Evolutionary conservation across 805 yeast species (phyloP).

Genomic region (Suhomyces sp.): DNA sequence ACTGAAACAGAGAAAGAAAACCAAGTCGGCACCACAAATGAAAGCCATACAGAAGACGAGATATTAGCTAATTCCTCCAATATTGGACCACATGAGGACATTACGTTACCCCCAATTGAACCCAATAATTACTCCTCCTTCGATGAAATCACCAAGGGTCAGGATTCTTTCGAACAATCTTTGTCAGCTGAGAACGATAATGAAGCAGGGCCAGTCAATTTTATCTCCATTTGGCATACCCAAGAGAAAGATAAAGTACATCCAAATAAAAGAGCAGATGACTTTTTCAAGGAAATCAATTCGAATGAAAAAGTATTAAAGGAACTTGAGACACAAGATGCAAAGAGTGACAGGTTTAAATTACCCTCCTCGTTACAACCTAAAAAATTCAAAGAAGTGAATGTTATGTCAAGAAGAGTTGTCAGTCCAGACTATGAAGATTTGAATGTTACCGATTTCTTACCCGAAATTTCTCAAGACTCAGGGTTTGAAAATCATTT

Average conservation of each 20-base stretch:
- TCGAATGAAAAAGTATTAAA: constrained; percentile 6
- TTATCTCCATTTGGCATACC: constrained; percentile 43
- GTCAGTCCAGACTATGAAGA: constrained; percentile 46
- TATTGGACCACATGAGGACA: constrained; percentile 33
- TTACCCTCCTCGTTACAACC: constrained; percentile 29
- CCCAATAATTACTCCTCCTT: constrained; percentile 40
- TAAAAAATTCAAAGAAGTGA: constrained; percentile 39
- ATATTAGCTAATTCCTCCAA: constrained; percentile 46
- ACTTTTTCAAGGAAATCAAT: constrained; percentile 10
- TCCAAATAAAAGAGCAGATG: constrained; percentile 10
- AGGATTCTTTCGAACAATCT: constrained; percentile 35
- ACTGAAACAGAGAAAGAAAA: no score
- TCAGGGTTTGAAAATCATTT: constrained; percentile 50
- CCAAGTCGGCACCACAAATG: no score
- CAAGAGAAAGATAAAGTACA: constrained; percentile 27
- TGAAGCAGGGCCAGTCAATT: constrained; percentile 27
- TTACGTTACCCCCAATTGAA: constrained; percentile 42
- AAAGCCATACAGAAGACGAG: constrained; percentile 9
- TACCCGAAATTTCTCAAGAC: constrained; percentile 49
- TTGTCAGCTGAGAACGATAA: constrained; percentile 43
- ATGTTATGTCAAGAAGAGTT: constrained; percentile 41
- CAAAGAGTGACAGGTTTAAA: constrained; percentile 6
- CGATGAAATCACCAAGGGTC: constrained; percentile 36
- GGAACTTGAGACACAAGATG: constrained; percentile 1
- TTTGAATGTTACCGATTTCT: constrained; percentile 37